Conservation (phyloP, 371 early-diverging fungal species). For the Blastocladiella emersonii region DNA sequence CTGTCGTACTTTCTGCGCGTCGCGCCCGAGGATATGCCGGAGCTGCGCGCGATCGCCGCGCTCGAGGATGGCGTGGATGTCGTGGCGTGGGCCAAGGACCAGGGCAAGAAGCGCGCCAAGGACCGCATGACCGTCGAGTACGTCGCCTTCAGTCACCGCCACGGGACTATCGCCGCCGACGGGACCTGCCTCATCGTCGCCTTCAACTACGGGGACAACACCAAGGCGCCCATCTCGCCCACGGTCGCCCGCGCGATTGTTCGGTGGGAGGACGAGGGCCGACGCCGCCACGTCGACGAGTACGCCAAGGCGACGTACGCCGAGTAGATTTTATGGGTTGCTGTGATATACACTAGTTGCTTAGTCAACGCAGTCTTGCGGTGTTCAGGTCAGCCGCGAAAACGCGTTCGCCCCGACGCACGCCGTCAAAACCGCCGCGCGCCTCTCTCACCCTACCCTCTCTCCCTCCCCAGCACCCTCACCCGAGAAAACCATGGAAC, state of each 20-base stretch:
- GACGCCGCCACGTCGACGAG: not conserved
- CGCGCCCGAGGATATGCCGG: not conserved
- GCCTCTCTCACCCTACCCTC: no score
- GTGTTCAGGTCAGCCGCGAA: no score
- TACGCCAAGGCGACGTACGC: not conserved
- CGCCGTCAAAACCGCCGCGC: no score
- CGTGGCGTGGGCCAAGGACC: no score
- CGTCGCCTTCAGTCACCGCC: not conserved
- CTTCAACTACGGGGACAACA: constrained; percentile 6
- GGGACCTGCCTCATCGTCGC: not conserved
- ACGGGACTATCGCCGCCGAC: not conserved
- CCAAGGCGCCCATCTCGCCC: constrained; percentile 1
- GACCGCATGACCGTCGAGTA: constrained; percentile 4
- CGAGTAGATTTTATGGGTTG: no score
- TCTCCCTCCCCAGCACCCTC: no score
- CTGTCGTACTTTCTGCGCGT: constrained; percentile 1
- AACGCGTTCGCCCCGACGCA: no score
- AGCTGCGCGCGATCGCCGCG: not conserved
- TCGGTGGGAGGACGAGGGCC: not conserved
- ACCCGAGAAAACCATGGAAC: no score
- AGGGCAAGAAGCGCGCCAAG: not conserved
- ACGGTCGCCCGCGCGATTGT: not conserved
- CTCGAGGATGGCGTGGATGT: not conserved
- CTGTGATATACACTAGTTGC: no score
- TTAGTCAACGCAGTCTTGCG: no score